Evolutionary conservation across 164 flowering plant species (phyloP).

Genomic region (Magnolia officinalis): DNA sequence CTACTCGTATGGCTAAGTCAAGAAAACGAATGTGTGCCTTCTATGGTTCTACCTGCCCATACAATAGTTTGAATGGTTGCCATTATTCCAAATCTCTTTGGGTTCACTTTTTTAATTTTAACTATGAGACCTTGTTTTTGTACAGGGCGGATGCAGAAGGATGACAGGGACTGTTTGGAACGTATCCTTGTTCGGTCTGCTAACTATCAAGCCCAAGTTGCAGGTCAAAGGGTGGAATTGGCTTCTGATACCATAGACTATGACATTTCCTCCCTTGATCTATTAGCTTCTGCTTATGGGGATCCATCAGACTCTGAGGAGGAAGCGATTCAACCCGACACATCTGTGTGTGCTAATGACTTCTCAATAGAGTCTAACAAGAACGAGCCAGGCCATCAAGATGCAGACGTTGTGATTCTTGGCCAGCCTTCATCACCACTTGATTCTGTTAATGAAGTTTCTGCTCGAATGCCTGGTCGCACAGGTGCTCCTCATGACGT

Average conservation of each 20-base stretch:
- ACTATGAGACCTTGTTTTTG: not conserved
- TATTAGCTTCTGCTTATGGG: slow-evolving; percentile 75
- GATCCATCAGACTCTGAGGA: slow-evolving; percentile 85
- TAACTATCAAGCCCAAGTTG: slow-evolving; percentile 25
- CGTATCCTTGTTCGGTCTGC: slow-evolving; percentile 48
- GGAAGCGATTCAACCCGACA: slow-evolving; percentile 38
- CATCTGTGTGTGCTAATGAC: slow-evolving; percentile 19
- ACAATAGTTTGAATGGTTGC: too few relatives aligned
- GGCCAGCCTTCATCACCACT: slow-evolving; percentile 13
- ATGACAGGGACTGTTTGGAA: slow-evolving; percentile 31
- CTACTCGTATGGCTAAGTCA: too few relatives aligned
- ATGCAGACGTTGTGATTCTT: slow-evolving; percentile 19
- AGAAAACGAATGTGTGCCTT: too few relatives aligned
- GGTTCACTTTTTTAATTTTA: not conserved
- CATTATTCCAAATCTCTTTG: not conserved
- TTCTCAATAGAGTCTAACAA: slow-evolving; percentile 15
- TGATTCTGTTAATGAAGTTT: slow-evolving; percentile 21
- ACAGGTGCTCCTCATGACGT: not conserved
- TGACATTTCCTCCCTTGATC: slow-evolving; percentile 61
- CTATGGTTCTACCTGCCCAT: too few relatives aligned
- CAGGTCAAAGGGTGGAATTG: slow-evolving; percentile 23
- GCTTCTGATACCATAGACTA: slow-evolving; percentile 27
- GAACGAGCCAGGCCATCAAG: slow-evolving; percentile 13
- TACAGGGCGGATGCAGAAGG: slow-evolving; percentile 37
- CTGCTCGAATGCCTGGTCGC: not conserved